Percentiles rank a stretch among this genome's conserved stretches.
Evolutionary conservation across 768 basidiomycete genomes (phyloP).

Genomic region (Kockovaella imperatae): DNA sequence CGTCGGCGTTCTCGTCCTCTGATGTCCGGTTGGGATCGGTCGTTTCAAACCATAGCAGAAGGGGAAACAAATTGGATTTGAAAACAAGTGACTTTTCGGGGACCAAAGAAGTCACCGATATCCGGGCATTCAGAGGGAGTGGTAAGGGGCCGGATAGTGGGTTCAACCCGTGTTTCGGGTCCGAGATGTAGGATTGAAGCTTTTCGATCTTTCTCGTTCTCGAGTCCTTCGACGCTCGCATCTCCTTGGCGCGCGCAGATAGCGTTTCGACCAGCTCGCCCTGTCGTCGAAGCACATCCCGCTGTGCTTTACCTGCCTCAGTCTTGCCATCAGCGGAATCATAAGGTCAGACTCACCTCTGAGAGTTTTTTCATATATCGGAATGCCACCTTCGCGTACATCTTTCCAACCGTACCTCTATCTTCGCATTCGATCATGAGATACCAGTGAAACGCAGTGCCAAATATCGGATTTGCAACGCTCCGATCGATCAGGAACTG

Average conservation of each 20-base stretch:
- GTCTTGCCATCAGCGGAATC: conserved; percentile 43
- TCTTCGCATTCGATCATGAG: conserved; percentile 89
- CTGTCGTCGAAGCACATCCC: conserved; percentile 84
- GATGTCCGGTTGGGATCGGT: conserved; percentile 49
- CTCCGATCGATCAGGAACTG: conserved; percentile 84
- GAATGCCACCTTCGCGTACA: conserved; percentile 85
- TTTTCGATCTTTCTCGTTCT: conserved; percentile 97
- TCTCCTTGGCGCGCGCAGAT: conserved; percentile 74
- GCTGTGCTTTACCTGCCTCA: conserved; percentile 63
- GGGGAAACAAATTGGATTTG: conserved; percentile 91
- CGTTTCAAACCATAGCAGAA: conserved; percentile 83
- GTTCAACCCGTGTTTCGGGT: conserved; percentile 75
- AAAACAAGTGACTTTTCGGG: conserved; percentile 91
- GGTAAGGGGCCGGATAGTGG: conserved; percentile 66
- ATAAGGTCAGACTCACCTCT: conserved; percentile 53
- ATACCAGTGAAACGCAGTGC: conserved; percentile 94
- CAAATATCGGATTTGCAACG: conserved; percentile 71
- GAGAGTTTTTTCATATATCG: conserved; percentile 81
- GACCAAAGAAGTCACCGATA: conserved; percentile 76
- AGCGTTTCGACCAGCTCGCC: conserved; percentile 80
- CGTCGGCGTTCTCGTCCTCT: conserved; percentile 46
- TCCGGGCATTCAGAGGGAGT: conserved; percentile 79
- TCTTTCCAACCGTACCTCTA: conserved; percentile 67
- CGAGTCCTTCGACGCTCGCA: conserved; percentile 82
- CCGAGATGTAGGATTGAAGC: conserved; percentile 71